Conservation (phyloP, 2,329 filamentous ascomycete genomes). For the Alternaria triticina region DNA sequence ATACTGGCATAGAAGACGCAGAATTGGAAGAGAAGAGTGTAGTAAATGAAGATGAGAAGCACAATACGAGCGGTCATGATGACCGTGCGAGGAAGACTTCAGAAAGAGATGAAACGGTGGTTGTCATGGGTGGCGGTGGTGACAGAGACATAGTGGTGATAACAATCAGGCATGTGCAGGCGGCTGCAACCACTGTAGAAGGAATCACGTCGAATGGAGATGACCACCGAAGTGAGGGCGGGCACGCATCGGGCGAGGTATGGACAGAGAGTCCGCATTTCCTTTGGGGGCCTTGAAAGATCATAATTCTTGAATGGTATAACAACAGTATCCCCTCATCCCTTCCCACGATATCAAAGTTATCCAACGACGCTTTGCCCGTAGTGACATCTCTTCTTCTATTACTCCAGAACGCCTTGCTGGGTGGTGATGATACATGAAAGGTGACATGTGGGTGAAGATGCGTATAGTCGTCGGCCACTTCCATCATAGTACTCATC, state of each 20-base stretch:
- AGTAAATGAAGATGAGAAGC: not conserved
- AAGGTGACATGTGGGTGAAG: not conserved
- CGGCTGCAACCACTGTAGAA: not conserved
- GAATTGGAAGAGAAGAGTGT: not conserved
- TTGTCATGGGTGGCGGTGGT: not conserved
- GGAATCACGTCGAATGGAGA: not conserved
- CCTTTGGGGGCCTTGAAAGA: not conserved
- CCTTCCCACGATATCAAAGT: not conserved
- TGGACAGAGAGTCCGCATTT: not conserved
- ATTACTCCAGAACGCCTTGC: conserved; percentile 11
- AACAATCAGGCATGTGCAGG: not conserved
- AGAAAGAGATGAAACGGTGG: not conserved
- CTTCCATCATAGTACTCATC: not conserved
- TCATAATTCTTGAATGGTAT: not conserved
- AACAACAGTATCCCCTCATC: not conserved
- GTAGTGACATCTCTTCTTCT: not conserved
- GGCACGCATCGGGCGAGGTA: not conserved
- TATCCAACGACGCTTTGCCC: not conserved
- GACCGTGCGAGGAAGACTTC: not conserved
- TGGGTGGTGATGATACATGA: conserved; percentile 10
- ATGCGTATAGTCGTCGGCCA: not conserved
- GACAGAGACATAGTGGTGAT: not conserved
- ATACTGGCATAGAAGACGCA: not conserved
- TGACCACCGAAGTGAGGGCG: not conserved
- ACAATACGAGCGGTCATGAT: not conserved